Evolutionary conservation across 306 rosid species (phyloP).

Genomic region (Benincasa hispida): DNA sequence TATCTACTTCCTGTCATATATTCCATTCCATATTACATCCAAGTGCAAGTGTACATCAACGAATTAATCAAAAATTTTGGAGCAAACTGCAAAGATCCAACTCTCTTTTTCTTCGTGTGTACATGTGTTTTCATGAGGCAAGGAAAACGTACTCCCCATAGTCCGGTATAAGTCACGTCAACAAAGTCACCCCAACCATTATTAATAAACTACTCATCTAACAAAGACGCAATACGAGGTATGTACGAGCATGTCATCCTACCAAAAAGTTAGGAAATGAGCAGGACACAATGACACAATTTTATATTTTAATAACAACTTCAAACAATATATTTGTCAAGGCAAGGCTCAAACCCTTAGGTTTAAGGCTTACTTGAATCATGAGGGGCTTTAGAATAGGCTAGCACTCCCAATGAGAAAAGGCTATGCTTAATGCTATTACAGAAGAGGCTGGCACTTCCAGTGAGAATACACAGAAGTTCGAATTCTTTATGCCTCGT

Average conservation of each 20-base stretch:
- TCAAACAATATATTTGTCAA: background rate
- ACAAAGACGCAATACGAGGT: background rate
- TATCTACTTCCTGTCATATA: background rate
- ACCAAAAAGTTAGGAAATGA: background rate
- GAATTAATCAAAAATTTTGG: background rate
- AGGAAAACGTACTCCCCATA: background rate
- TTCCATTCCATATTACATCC: background rate
- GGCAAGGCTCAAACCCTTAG: background rate
- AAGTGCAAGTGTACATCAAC: background rate
- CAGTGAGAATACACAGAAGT: background rate
- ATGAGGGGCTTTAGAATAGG: background rate
- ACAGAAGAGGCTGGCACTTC: background rate
- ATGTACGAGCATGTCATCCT: background rate
- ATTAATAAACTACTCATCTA: background rate
- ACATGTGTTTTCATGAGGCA: background rate
- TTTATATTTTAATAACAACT: background rate
- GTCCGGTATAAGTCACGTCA: background rate
- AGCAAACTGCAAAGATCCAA: background rate
- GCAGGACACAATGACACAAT: background rate
- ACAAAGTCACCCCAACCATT: background rate
- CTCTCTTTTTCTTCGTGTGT: background rate
- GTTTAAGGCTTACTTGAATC: background rate
- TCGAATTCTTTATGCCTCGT: background rate
- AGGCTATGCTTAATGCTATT: background rate
- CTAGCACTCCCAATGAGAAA: background rate